Evolutionary conservation across 1,139 yeast genomes (phyloP), one percentile per base, ranked within the genome.

Genomic region (Candida sanyaensis): DNA sequence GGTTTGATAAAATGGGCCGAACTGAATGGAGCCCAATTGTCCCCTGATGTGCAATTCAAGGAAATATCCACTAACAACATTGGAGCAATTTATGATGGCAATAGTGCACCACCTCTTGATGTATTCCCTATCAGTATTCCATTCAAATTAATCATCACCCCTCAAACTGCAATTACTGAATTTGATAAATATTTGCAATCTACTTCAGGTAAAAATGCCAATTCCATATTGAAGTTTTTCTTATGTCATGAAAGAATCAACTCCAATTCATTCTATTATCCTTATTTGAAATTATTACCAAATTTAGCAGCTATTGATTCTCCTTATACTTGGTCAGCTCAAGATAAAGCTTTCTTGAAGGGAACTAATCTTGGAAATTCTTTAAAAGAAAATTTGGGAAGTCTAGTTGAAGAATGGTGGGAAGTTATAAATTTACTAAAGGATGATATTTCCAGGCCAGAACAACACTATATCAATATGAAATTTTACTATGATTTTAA

Each of bases 271-370:
- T 65, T 64, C 48, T 77, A 60, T 56, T 48, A 60, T 41, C 80
- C 85, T 0, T 91, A 88, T 59, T 60, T 89, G 31, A 63, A 71
- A 27, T 62, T 77, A n/a, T 71, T 90, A 26, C 96, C 96, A 0
- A 52, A 61, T 2, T 69, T 78, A 4, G 57, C 58, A 3, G 68
- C 72, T 11, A 73, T 81, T 27, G 75, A 75, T 33, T 74, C 85
- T 5, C 95, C 96, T 1, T 78, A 81, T 46, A 80, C 80, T 49
- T 89, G 92, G 89, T 64, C 67, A 12, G 63, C 74, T 0, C 66
- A 67, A 5, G 87, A 86, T 41, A 70, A 79, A 51, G 62, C 66
- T 2, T 64, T 75, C 46, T 63, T 90, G 7, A 69, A 74, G 41
- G 95, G 92, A 0, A 85, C 96, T 1, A 71, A 71, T 45, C 61